phyloP scores from a whole-genome alignment of 164 flowering plant species.

The Vitis labrusca region DNA sequence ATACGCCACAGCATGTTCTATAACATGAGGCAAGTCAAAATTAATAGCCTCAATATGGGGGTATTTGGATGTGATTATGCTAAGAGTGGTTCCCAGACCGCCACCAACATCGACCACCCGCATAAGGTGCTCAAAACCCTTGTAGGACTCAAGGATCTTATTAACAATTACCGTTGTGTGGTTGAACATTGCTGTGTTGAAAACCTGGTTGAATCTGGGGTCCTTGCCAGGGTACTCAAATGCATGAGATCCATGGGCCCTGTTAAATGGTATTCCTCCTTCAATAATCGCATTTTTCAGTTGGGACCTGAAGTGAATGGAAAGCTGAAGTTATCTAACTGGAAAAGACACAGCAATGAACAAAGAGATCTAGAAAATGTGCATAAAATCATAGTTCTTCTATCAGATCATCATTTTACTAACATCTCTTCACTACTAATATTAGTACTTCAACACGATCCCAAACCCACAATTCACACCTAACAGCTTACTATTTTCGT shows the following conservation, averaged over 20 bases:
- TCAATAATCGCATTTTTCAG: conserved; percentile 36
- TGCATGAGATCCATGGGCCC: conserved; percentile 26
- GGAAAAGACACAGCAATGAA: too few relatives aligned
- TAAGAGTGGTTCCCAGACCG: conserved; percentile 28
- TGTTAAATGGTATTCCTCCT: conserved; percentile 47
- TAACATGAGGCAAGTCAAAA: conserved; percentile 47
- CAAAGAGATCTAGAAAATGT: too few relatives aligned
- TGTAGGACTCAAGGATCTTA: conserved; percentile 29
- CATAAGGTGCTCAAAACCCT: conserved; percentile 29
- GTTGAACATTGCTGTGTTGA: conserved; percentile 30
- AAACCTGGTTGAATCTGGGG: conserved; percentile 26
- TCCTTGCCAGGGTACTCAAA: conserved; percentile 27
- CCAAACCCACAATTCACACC: too few relatives aligned
- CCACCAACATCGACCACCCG: conserved; percentile 48
- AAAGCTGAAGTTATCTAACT: not conserved
- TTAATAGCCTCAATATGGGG: conserved; percentile 40
- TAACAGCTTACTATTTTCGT: too few relatives aligned
- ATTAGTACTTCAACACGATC: too few relatives aligned
- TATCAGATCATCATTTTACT: too few relatives aligned
- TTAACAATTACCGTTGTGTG: conserved; percentile 13
- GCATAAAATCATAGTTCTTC: too few relatives aligned
- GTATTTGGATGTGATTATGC: conserved; percentile 26
- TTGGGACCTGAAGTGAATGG: conserved; percentile 15
- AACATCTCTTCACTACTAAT: too few relatives aligned
- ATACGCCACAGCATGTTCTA: conserved; percentile 25